Conservation (phyloP, 768 basidiomycete genomes). For the Polyporus arcularius region DNA sequence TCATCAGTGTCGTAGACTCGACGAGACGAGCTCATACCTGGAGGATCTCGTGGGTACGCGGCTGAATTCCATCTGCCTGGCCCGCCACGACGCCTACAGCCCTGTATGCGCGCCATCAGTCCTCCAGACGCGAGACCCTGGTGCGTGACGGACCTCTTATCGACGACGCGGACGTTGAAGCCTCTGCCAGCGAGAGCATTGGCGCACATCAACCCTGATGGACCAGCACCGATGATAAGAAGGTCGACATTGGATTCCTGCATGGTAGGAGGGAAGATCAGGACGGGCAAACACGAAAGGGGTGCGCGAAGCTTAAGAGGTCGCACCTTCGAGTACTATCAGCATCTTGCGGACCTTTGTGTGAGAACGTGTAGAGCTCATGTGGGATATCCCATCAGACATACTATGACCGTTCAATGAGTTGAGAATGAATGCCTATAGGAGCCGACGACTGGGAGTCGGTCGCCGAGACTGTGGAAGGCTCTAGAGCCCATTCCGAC, state of each 20-base stretch:
- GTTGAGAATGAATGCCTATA: neutral
- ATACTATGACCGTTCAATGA: neutral
- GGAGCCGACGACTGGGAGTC: neutral
- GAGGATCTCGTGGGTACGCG: slow-evolving; percentile 32
- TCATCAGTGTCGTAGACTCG: neutral
- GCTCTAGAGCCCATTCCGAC: neutral
- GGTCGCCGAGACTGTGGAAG: neutral
- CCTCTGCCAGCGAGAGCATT: slow-evolving; percentile 39
- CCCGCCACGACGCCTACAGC: slow-evolving; percentile 26
- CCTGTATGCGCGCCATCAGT: neutral
- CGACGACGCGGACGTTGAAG: slow-evolving; percentile 41
- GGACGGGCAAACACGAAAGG: neutral
- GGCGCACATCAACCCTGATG: slow-evolving; percentile 45
- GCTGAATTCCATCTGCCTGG: slow-evolving; percentile 34
- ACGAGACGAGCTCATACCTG: slow-evolving; percentile 16
- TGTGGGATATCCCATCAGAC: neutral
- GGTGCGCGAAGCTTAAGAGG: neutral
- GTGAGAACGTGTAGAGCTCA: neutral
- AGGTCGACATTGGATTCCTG: slow-evolving; percentile 37
- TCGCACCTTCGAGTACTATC: neutral
- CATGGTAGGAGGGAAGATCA: neutral
- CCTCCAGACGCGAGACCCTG: neutral
- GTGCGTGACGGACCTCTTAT: slow-evolving; percentile 36
- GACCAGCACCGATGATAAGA: slow-evolving; percentile 45
- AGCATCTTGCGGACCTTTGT: neutral